Evolutionary conservation across 805 yeast species (phyloP).

Genomic region (Isabelozyma gotoi): DNA sequence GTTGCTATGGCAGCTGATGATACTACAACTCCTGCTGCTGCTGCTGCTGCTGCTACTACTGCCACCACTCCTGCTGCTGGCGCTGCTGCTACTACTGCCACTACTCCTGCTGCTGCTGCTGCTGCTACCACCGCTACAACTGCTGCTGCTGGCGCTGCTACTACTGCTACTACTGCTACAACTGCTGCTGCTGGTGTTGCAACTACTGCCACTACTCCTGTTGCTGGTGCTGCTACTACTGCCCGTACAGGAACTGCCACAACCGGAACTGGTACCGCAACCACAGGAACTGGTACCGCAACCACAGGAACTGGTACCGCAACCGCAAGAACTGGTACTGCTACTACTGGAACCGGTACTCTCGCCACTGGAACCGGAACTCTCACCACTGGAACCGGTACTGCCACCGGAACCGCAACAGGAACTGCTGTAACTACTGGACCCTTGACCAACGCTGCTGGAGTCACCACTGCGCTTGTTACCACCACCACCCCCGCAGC

Average conservation of each 20-base stretch:
- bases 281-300: conserved; percentile 10
- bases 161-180: conserved; percentile 14
- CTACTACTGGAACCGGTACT: conserved; percentile 4
- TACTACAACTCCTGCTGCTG: conserved; percentile 6
- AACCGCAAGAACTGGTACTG: conserved; percentile 11
- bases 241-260: conserved; percentile 14
- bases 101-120: conserved; percentile 2
- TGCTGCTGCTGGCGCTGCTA: conserved; percentile 7
- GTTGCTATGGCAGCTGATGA: conserved; percentile 8
- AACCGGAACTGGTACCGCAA: conserved; percentile 9
- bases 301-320: conserved; percentile 13
- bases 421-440: conserved; percentile 11
- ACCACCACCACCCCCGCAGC: conserved; percentile 12
- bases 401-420: conserved; percentile 13
- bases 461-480: conserved; percentile 13
- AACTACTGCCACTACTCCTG: conserved; percentile 14
- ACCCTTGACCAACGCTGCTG: conserved; percentile 7
- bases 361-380: conserved; percentile 9
- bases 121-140: conserved; percentile 5
- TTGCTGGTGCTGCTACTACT: conserved; percentile 16
- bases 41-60: conserved; percentile 9
- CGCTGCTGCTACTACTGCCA: conserved; percentile 3
- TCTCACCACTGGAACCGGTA: conserved; percentile 5
- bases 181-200: conserved; percentile 13
- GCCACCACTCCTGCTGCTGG: conserved; percentile 7